Evolutionary conservation across 352 stramenopile genomes (phyloP).

Genomic region (Pythium utonaiense): DNA sequence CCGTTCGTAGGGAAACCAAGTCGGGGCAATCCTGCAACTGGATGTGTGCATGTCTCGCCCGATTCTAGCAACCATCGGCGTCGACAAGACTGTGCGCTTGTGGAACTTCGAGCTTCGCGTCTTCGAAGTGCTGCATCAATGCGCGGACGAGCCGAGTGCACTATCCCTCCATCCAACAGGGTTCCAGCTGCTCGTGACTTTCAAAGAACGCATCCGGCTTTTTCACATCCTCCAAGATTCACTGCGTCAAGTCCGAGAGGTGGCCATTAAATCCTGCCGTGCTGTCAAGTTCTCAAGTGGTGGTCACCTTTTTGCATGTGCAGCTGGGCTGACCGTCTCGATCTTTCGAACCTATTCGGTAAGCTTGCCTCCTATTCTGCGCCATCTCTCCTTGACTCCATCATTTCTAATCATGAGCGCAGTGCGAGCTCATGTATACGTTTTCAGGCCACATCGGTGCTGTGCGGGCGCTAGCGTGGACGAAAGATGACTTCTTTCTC

Average conservation of each 20-base stretch:
- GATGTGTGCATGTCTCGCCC: slow-evolving; percentile 83
- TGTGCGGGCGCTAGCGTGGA: slow-evolving; percentile 65
- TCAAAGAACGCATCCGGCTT: slow-evolving; percentile 74
- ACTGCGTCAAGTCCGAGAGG: slow-evolving; percentile 56
- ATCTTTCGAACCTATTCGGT: slow-evolving; percentile 69
- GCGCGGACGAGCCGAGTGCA: slow-evolving; percentile 57
- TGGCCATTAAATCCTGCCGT: slow-evolving; percentile 62
- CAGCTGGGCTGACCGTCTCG: slow-evolving; percentile 56
- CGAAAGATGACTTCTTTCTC: slow-evolving; percentile 64
- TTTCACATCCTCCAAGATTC: slow-evolving; percentile 73
- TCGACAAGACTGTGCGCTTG: slow-evolving; percentile 81
- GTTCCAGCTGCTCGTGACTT: slow-evolving; percentile 67
- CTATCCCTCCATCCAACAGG: slow-evolving; percentile 65
- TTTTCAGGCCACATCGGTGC: slow-evolving; percentile 81
- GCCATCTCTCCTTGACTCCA: background rate
- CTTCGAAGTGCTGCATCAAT: slow-evolving; percentile 66
- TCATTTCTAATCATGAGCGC: background rate
- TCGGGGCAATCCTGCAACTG: slow-evolving; percentile 60
- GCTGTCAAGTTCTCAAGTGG: slow-evolving; percentile 62
- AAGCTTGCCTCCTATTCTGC: background rate
- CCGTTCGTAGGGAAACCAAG: slow-evolving; percentile 45
- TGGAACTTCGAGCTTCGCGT: slow-evolving; percentile 82
- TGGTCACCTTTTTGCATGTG: slow-evolving; percentile 73
- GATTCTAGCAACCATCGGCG: slow-evolving; percentile 75
- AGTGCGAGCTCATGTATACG: slow-evolving; percentile 61